A percentile compares a stretch with the other conserved stretches of the same genome.
Conservation (phyloP, 2,329 filamentous ascomycete species). For the Microdochium nivale region DNA sequence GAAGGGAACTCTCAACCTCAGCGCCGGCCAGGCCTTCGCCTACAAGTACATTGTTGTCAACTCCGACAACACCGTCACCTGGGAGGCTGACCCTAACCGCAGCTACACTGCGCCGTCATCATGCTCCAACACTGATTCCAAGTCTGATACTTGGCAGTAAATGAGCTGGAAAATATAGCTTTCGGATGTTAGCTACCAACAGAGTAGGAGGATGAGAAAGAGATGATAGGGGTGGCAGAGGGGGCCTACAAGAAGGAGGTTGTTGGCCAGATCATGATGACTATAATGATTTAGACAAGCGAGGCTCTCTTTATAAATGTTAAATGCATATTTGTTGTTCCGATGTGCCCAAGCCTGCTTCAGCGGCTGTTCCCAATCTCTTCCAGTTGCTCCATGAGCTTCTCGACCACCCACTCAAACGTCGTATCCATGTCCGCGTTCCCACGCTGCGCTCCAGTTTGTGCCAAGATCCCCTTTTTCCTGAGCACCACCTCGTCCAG, state of each 20-base stretch:
- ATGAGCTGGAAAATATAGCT: background rate
- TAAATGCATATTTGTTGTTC: background rate
- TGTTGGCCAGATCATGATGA: background rate
- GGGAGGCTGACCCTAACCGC: conserved; percentile 55
- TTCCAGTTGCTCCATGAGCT: conserved; percentile 42
- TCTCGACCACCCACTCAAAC: conserved; percentile 60
- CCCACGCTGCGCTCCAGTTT: conserved; percentile 31
- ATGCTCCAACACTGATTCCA: conserved; percentile 18
- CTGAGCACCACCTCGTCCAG: conserved; percentile 37
- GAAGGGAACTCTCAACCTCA: conserved; percentile 45
- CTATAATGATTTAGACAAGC: background rate
- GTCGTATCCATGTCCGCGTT: conserved; percentile 53
- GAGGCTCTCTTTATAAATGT: background rate
- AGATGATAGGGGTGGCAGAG: too few species aligned
- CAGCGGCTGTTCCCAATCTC: conserved; percentile 2
- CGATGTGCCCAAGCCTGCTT: background rate
- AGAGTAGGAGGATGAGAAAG: background rate
- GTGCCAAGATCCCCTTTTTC: conserved; percentile 37
- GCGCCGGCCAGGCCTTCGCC: conserved; percentile 45
- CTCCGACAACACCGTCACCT: conserved; percentile 43
- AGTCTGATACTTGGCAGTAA: conserved; percentile 24
- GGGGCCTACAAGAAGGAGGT: too few species aligned
- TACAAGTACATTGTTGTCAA: conserved; percentile 63
- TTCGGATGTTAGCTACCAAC: background rate
- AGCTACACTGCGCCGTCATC: conserved; percentile 24